phyloP scores from a whole-genome alignment of 169 alveolate genomes.

The Amoebophrya sp. region DNA sequence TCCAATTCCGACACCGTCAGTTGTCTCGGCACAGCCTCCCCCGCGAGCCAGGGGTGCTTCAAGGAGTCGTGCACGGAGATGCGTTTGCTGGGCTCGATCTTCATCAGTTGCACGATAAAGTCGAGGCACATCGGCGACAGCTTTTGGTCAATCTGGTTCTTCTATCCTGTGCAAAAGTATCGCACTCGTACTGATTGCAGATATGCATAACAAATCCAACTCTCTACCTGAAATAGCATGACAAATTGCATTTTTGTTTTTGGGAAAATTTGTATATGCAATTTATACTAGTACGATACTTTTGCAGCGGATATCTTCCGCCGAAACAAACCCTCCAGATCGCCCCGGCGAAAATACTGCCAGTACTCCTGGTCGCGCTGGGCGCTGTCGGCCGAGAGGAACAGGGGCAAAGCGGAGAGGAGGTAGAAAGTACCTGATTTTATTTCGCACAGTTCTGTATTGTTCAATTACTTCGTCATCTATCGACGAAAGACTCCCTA shows the following conservation, averaged over 20 bases:
- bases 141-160: background rate
- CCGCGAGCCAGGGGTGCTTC: slow-evolving; percentile 28
- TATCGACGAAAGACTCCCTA: no score
- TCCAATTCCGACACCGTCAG: background rate
- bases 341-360: background rate
- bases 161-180: background rate
- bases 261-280: no score
- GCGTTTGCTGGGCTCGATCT: slow-evolving; percentile 14
- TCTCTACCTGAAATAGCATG: no score
- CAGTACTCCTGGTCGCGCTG: background rate
- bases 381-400: background rate
- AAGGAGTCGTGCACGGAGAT: background rate
- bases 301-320: no score
- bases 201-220: no score
- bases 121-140: background rate
- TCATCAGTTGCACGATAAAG: slow-evolving; percentile 16
- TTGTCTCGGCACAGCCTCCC: background rate
- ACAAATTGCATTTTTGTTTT: no score
- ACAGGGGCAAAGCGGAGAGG: slow-evolving; percentile 22
- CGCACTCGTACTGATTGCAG: no score
- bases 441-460: no score
- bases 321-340: slow-evolving; percentile 28
- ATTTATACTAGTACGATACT: no score
- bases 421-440: slow-evolving; percentile 19
- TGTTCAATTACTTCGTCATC: background rate